Percentiles rank a stretch among this genome's conserved stretches.
Evolutionary conservation across 305 asterid genomes (phyloP).

Genomic region (Rubia balearica): DNA sequence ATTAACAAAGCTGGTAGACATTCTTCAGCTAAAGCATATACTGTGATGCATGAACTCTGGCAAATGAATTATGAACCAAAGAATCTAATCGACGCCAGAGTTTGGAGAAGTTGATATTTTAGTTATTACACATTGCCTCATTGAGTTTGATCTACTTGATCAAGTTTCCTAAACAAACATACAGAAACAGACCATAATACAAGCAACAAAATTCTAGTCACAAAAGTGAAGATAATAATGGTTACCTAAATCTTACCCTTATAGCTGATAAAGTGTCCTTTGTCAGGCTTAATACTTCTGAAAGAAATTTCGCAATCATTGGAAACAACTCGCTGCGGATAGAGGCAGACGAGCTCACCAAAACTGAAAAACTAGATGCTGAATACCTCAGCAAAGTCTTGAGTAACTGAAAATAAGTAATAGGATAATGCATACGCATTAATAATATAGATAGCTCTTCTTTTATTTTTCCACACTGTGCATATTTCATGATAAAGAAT

Average conservation of each 20-base stretch:
- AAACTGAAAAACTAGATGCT: conserved; percentile 56
- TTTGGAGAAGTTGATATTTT: background rate
- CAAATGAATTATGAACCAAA: background rate
- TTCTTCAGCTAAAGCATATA: background rate
- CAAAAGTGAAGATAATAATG: background rate
- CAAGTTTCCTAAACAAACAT: background rate
- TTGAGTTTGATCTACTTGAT: background rate
- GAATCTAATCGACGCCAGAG: background rate
- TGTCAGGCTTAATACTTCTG: conserved; percentile 58
- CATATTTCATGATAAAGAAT: background rate
- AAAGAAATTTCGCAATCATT: conserved; percentile 55
- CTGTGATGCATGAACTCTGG: background rate
- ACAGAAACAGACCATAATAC: background rate
- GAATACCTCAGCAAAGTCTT: conserved; percentile 74
- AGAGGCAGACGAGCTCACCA: conserved; percentile 53
- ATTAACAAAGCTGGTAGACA: background rate
- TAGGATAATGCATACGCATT: background rate
- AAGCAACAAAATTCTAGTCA: background rate
- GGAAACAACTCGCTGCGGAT: conserved; percentile 42
- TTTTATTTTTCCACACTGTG: background rate
- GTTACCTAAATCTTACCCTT: conserved; percentile 36
- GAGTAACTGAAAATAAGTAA: conserved; percentile 53
- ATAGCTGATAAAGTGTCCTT: conserved; percentile 61
- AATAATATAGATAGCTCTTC: background rate
- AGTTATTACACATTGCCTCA: background rate